phyloP scores from a whole-genome alignment of 345 rosid species.

The Diplotaxis tenuifolia region DNA sequence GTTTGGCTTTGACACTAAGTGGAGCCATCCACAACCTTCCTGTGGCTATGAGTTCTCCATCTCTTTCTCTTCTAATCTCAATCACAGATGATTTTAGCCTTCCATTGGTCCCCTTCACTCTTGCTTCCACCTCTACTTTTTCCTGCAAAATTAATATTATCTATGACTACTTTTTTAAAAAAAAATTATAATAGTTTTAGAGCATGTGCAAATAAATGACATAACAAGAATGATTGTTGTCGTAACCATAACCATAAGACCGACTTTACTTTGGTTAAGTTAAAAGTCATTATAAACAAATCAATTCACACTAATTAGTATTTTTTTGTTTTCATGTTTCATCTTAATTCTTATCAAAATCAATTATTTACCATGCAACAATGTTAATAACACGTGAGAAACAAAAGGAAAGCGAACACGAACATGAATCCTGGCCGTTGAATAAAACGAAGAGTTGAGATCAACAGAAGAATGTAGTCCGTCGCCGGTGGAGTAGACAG shows the following conservation, averaged over 20 bases:
- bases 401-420: background rate
- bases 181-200: background rate
- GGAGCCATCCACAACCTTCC: slow-evolving; percentile 65
- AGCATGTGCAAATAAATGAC: background rate
- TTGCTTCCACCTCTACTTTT: slow-evolving; percentile 62
- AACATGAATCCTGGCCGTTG: slow-evolving; percentile 53
- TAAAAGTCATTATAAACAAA: background rate
- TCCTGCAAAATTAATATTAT: slow-evolving; percentile 41
- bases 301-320: background rate
- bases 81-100: slow-evolving; percentile 43
- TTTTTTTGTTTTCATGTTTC: background rate
- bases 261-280: background rate
- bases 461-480: slow-evolving; percentile 42
- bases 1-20: background rate
- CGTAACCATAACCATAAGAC: background rate
- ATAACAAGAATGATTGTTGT: background rate
- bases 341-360: background rate
- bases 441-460: slow-evolving; percentile 46
- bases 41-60: slow-evolving; percentile 45
- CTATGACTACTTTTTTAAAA: background rate
- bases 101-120: slow-evolving; percentile 47
- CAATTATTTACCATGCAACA: background rate
- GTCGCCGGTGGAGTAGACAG: slow-evolving; percentile 38
- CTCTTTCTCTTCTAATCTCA: slow-evolving; percentile 43
- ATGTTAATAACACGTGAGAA: background rate